phyloP scores from a whole-genome alignment of 2,329 filamentous ascomycete species.

The Aspergillus flavus region DNA sequence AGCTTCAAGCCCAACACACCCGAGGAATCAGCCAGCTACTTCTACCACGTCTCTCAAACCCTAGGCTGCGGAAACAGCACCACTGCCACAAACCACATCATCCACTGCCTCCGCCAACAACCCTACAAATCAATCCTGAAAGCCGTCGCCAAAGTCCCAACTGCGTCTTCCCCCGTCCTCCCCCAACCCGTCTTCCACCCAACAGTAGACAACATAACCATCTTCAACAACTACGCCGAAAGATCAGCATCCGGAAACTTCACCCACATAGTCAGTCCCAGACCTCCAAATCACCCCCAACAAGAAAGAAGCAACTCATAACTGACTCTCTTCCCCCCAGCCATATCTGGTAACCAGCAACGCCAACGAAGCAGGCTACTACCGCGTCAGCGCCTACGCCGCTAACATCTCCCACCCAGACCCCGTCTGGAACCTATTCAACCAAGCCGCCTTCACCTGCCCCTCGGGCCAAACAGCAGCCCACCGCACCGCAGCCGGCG shows the following conservation, averaged over 20 bases:
- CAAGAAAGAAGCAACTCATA: no score
- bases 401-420: slow-evolving; percentile 44
- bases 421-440: slow-evolving; percentile 42
- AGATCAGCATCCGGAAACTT: slow-evolving; percentile 41
- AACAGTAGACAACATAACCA: slow-evolving; percentile 41
- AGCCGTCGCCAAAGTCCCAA: slow-evolving; percentile 40
- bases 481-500: slow-evolving; percentile 35
- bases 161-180: slow-evolving; percentile 32
- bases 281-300: no score
- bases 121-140: slow-evolving; percentile 41
- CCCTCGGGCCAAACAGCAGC: slow-evolving; percentile 45
- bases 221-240: slow-evolving; percentile 47
- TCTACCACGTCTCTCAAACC: slow-evolving; percentile 44
- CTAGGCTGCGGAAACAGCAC: slow-evolving; percentile 41
- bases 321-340: neutral
- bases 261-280: slow-evolving; percentile 18
- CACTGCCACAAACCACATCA: slow-evolving; percentile 27
- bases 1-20: slow-evolving; percentile 49
- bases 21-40: slow-evolving; percentile 42
- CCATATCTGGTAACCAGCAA: slow-evolving; percentile 50
- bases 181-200: slow-evolving; percentile 45
- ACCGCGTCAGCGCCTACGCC: slow-evolving; percentile 48
- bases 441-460: slow-evolving; percentile 52
- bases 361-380: slow-evolving; percentile 53
- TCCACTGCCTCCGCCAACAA: slow-evolving; percentile 44